Conservation (phyloP, 73 alveolate species). For the Uronychia binucleata region DNA sequence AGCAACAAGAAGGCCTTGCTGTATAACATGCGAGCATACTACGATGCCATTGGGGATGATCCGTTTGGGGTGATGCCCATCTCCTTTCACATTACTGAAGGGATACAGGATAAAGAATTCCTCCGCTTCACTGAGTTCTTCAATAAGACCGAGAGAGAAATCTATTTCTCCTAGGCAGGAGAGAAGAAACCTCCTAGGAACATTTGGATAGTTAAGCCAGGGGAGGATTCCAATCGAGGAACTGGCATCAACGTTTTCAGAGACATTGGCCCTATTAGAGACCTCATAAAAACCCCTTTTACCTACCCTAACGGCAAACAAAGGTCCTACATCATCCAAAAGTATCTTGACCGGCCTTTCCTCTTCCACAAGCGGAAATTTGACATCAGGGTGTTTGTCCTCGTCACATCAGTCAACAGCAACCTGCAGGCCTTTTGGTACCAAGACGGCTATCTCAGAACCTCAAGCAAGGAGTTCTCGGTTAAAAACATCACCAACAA, state of each 20-base stretch:
- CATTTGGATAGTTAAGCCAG: too few relatives aligned
- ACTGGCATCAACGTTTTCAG: too few relatives aligned
- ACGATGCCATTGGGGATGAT: slow-evolving; percentile 48
- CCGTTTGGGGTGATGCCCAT: slow-evolving; percentile 72
- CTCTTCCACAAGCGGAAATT: slow-evolving; percentile 73
- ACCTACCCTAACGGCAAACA: too few relatives aligned
- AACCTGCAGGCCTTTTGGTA: slow-evolving; percentile 56
- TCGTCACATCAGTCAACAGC: slow-evolving; percentile 59
- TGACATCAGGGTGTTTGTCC: slow-evolving; percentile 79
- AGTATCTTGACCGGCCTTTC: slow-evolving; percentile 74
- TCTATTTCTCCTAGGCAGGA: too few relatives aligned
- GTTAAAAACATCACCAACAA: slow-evolving; percentile 59
- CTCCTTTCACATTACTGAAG: slow-evolving; percentile 71
- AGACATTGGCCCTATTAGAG: too few relatives aligned
- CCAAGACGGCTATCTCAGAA: slow-evolving; percentile 76
- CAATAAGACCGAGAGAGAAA: too few relatives aligned
- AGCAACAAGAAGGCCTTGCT: slow-evolving; percentile 73
- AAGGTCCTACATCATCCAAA: slow-evolving; percentile 58
- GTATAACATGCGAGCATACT: slow-evolving; percentile 66
- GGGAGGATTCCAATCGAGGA: too few relatives aligned
- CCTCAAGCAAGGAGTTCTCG: slow-evolving; percentile 64
- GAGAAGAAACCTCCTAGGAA: too few relatives aligned
- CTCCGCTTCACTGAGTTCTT: slow-evolving; percentile 27
- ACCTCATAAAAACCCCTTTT: too few relatives aligned
- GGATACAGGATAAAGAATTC: slow-evolving; percentile 66